phyloP scores from a whole-genome alignment of 768 basidiomycete genomes.

The Chalciporus piperatus region DNA sequence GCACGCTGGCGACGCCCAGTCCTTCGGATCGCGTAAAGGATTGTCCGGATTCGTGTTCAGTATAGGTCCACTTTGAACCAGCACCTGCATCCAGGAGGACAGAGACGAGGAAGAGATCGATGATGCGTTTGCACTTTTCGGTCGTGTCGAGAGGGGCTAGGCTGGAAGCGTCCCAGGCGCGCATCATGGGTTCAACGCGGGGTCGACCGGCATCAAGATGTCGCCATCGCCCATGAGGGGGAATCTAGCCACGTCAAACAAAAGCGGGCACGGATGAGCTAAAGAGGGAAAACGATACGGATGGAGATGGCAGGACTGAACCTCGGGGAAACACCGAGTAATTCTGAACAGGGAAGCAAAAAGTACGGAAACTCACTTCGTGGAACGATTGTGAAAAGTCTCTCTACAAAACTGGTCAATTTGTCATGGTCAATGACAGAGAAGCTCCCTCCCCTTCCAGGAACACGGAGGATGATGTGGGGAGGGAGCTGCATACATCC shows the following conservation, averaged over 20 bases:
- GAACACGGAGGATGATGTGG: not conserved
- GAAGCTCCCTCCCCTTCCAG: not conserved
- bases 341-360: not conserved
- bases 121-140: slow-evolving; percentile 67
- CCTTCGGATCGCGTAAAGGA: slow-evolving; percentile 73
- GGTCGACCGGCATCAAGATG: slow-evolving; percentile 72
- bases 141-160: slow-evolving; percentile 41
- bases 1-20: slow-evolving; percentile 82
- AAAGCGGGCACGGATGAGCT: not conserved
- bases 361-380: slow-evolving; percentile 41
- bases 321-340: not conserved
- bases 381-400: slow-evolving; percentile 74
- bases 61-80: slow-evolving; percentile 77
- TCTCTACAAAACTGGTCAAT: slow-evolving; percentile 44
- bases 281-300: not conserved
- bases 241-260: slow-evolving; percentile 51
- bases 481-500: not conserved
- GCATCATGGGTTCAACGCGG: slow-evolving; percentile 61
- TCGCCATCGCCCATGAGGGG: slow-evolving; percentile 87
- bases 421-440: slow-evolving; percentile 3
- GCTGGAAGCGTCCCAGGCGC: slow-evolving; percentile 47
- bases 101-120: slow-evolving; percentile 89
- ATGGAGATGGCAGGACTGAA: not conserved
- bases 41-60: slow-evolving; percentile 52
- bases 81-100: slow-evolving; percentile 96